These are phyloP conservation scores for Jatropha podagrica DNA, from an alignment of 441 rosid species.

Conservation along the genomic window DNA sequence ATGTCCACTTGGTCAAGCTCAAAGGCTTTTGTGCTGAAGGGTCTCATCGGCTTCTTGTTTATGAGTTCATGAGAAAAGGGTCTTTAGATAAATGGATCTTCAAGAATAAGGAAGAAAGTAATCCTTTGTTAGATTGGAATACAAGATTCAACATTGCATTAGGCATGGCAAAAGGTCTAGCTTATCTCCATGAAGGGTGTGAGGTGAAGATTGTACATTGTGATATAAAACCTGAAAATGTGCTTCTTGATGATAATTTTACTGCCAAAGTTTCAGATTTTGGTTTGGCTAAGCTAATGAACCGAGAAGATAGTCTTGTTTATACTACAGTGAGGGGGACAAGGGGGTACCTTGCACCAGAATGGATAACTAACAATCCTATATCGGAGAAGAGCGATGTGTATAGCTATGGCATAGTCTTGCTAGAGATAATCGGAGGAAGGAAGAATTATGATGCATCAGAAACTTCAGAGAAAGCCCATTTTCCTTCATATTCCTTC, in stretches of 20 bases:
- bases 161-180: constrained; percentile 81
- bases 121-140: constrained; percentile 54
- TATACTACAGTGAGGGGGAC: constrained; percentile 87
- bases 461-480: constrained; percentile 59
- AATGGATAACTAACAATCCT: constrained; percentile 80
- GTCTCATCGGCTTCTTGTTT: constrained; percentile 68
- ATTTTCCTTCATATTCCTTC: constrained; percentile 75
- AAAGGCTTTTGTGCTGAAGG: constrained; percentile 88
- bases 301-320: constrained; percentile 76
- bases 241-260: constrained; percentile 70
- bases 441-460: constrained; percentile 65
- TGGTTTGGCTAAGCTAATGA: constrained; percentile 87
- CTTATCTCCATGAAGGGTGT: constrained; percentile 83
- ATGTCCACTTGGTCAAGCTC: constrained; percentile 70
- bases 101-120: constrained; percentile 37
- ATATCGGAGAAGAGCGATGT: constrained; percentile 89
- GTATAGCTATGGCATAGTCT: constrained; percentile 79
- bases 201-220: constrained; percentile 76
- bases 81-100: constrained; percentile 88
- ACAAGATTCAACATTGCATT: constrained; percentile 70
- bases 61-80: constrained; percentile 69
- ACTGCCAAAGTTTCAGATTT: constrained; percentile 85
- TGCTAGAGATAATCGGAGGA: constrained; percentile 80
- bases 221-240: constrained; percentile 87
- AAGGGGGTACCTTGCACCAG: constrained; percentile 83